Base-by-base conservation (phyloP, 352 stramenopile genomes). In the Phytophthora palmivora region DNA sequence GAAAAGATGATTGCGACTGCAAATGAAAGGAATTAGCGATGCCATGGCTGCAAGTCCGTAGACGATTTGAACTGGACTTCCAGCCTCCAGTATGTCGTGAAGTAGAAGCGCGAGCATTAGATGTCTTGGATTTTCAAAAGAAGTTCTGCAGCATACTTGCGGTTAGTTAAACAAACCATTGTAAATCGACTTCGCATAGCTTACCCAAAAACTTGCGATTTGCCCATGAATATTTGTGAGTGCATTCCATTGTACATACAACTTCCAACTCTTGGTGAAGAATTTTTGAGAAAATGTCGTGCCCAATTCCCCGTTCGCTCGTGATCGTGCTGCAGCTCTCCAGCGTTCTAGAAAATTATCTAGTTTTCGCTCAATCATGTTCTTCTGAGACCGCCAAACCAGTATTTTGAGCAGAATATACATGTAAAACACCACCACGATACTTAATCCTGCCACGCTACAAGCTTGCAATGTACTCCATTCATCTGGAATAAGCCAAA, bases 201-300 rank as follows among this genome's bases (percentile, higher is more conserved):
- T 19, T 50, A 76, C 62, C 71, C 67, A n/a, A 79, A 16, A 55
- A 63, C 30, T 79, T 79, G 39, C 70, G 70, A 12, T 33, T 18
- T 51, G 53, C 2, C 70, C 67, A 3, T 72, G 32, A 26, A 74
- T 74, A 3, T 42, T 26, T 22, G 58, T 72, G 14, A 69, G 24
- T 1, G 55, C 44, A 10, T 14, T 63, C 61, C 71, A 79, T 1
- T 42, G 7, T 2, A 34, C 18, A 24, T 61, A 59, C 10, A 45
- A 6, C 11, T 41, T 49, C 50, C 59, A 67, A n/a, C 26, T 62
- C 15, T 33, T 32, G 4, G 15, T 24, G 14, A 67, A 26, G 3
- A 24, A 7, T 42, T 21, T 39, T 37, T 47, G n/a, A 22, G 32
- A 43, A 9, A 24, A 50, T n/a, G 1, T 14, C 4, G 47, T 45